Evolutionary conservation across 2,329 filamentous ascomycete genomes (phyloP), one percentile per base, ranked within the genome.

Genomic region (Calonectria multiphialidica): DNA sequence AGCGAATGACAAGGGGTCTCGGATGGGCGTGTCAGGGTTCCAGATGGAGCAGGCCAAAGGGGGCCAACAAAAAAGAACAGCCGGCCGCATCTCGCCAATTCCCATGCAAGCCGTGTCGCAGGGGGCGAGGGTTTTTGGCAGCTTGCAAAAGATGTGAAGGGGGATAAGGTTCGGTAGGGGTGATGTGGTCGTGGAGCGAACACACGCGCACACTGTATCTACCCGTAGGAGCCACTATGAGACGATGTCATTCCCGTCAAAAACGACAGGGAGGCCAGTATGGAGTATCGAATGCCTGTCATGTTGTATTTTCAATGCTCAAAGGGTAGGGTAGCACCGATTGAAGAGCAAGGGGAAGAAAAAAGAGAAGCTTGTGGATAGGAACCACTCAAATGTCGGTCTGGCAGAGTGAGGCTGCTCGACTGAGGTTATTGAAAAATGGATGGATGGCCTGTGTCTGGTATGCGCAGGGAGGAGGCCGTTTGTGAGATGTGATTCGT

Each of bases 361-460:
- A n/a, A 55, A 47, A 40, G 40, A 68, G 68, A 63, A 55, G n/a
- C 16, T 15, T 61, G 12, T 53, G 45, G 28, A 47, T 62, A 37
- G 55, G 61, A 62, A 55, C 67, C 66, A 73, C 65, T 72, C 65
- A 76, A 77, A 77, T 76, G 77, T 78, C 77, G 77, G 77, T 78
- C 77, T 78, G 70, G 70, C 67, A 64, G 70, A 47, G 57, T 61
- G 66, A 73, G 72, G 67, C 71, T 73, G 49, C 70, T 71, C 37
- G 37, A 69, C 42, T 37, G 68, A 71, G 68, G 53, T 57, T 71
- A 49, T 37, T 25, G 45, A 61, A 50, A 68, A 30, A 53, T 40
- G 68, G 62, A 62, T 70, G 63, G 66, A 75, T 69, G 61, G 71
- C 66, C 63, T 72, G 53, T 76, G 74, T 76, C 68, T 71, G 68